Evolutionary conservation across 805 yeast species (phyloP).

Genomic region (Phaffomyces opuntiae): DNA sequence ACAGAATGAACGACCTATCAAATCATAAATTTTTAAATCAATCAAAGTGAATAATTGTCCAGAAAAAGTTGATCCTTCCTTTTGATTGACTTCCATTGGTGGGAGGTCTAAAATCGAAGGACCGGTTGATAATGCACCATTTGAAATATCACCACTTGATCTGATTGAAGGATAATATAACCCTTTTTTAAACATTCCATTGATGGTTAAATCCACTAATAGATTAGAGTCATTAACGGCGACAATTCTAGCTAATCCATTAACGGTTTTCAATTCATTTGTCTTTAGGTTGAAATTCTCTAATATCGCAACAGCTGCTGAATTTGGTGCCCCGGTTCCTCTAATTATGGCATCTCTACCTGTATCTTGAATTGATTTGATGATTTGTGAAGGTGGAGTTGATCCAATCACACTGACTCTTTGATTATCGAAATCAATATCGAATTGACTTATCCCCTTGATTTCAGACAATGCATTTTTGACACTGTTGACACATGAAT

Average conservation of each 20-base stretch:
- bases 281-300: slow-evolving; percentile 52
- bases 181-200: slow-evolving; percentile 54
- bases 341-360: slow-evolving; percentile 90
- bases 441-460: slow-evolving; percentile 42
- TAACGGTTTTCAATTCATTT: slow-evolving; percentile 46
- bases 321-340: slow-evolving; percentile 81
- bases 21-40: slow-evolving; percentile 42
- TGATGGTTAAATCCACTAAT: slow-evolving; percentile 71
- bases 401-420: slow-evolving; percentile 63
- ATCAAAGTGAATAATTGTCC: slow-evolving; percentile 42
- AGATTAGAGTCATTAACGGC: slow-evolving; percentile 46
- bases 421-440: slow-evolving; percentile 52
- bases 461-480: slow-evolving; percentile 41
- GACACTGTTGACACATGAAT: slow-evolving; percentile 29
- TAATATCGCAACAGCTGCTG: slow-evolving; percentile 86
- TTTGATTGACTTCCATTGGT: slow-evolving; percentile 24
- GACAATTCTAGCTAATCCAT: slow-evolving; percentile 84
- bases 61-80: slow-evolving; percentile 23
- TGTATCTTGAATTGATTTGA: slow-evolving; percentile 57
- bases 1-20: slow-evolving; percentile 60
- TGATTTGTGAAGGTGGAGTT: slow-evolving; percentile 69
- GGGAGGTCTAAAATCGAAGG: slow-evolving; percentile 29
- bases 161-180: slow-evolving; percentile 65
- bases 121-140: slow-evolving; percentile 68
- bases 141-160: slow-evolving; percentile 66